These are phyloP conservation scores for Pueraria montana DNA, from an alignment of 306 rosid species.

Conservation along the genomic window DNA sequence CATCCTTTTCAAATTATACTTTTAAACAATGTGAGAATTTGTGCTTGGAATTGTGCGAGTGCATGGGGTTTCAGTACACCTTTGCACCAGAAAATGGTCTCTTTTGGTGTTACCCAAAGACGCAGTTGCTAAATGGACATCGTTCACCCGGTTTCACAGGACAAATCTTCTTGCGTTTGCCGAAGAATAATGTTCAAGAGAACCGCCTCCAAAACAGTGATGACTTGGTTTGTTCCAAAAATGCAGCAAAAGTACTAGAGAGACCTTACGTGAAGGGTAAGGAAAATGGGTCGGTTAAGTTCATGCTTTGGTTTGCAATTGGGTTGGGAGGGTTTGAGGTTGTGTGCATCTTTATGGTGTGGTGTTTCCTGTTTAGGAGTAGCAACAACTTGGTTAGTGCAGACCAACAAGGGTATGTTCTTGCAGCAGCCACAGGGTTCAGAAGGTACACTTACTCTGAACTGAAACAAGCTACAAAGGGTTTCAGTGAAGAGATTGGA, in stretches of 20 bases:
- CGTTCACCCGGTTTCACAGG: constrained; percentile 24
- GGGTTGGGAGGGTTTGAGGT: constrained; percentile 40
- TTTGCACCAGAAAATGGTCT: not conserved
- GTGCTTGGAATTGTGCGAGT: constrained; percentile 33
- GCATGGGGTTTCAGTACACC: constrained; percentile 47
- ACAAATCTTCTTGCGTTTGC: constrained; percentile 43
- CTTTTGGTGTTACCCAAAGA: constrained; percentile 45
- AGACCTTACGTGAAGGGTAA: constrained; percentile 18
- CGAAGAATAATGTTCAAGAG: not conserved
- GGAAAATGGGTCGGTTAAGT: constrained; percentile 43
- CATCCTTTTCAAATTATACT: not conserved
- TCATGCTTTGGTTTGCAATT: constrained; percentile 48
- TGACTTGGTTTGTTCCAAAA: not conserved
- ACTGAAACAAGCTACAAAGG: constrained; percentile 53
- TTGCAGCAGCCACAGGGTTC: constrained; percentile 24
- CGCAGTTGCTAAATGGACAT: constrained; percentile 44
- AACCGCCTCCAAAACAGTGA: not conserved
- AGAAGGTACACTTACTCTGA: constrained; percentile 39
- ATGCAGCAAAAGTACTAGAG: not conserved
- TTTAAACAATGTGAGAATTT: constrained; percentile 20
- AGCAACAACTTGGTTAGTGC: constrained; percentile 34
- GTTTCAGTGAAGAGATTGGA: constrained; percentile 58
- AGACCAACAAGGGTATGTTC: constrained; percentile 23
- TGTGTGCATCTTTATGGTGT: constrained; percentile 3
- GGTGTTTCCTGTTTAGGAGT: constrained; percentile 30